Evolutionary conservation across 805 yeast genomes (phyloP), one percentile per base, ranked within the genome.

Genomic region (Yarrowia bubula): DNA sequence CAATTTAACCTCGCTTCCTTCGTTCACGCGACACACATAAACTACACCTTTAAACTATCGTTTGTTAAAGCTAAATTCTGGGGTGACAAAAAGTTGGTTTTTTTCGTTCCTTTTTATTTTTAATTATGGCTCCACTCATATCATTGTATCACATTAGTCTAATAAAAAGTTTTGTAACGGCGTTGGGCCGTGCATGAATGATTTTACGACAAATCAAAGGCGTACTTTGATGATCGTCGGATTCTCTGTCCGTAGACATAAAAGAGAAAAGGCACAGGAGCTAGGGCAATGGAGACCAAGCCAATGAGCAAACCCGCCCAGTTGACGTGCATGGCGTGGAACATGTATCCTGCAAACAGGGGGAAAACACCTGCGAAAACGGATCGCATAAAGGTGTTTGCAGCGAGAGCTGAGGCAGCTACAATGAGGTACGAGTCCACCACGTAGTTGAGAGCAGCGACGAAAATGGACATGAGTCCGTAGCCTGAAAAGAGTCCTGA

Each of bases 281-380:
- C 76, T 76, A 90, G 72, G 0, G 76, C 79, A 2, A 78, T 76
- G 0, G 86, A 86, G 61, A 89, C 78, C 64, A 86, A 79, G 15
- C 92, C 92, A 41, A 90, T 72, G 31, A 89, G 73, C 38, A 89
- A 77, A 68, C 93, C 92, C 1, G 96, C 93, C 93, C 93, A 89
- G 70, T 89, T 86, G 46, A 80, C 81, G 46, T 90, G 89, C 84
- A 89, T 81, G 67, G 79, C 80, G 35, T 78, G 75, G 75, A 89
- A 88, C 93, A 90, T 87, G 70, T 81, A 86, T 3, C 81, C 76
- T 0, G 91, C 89, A 73, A 89, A 90, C 65, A 89, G 78, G 57
- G 91, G 92, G 82, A 86, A 86, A 0, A 84, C 85, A 38, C 87
- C 89, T 63, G 90, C 95, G 69, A 86, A 84, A 0, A 80, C 76